Evolutionary conservation across 495 filamentous ascomycete species (phyloP).

Genomic region (Melanomma pulvis-pyrius): DNA sequence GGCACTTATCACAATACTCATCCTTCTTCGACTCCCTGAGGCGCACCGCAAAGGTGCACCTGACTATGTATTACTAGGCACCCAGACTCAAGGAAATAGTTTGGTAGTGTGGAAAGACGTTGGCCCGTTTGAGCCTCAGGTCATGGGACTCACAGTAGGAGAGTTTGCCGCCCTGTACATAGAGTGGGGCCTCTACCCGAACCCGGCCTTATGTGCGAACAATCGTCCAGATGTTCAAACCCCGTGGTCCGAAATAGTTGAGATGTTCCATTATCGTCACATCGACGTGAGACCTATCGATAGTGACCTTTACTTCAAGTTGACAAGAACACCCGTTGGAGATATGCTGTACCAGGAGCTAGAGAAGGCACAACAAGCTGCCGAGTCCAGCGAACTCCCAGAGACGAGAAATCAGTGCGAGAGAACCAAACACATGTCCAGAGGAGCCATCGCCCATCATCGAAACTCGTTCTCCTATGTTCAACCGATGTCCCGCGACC

Average conservation of each 20-base stretch:
- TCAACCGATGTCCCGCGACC: background rate
- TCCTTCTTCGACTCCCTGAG: background rate
- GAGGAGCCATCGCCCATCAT: background rate
- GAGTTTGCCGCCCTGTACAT: background rate
- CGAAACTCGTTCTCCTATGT: background rate
- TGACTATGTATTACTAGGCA: background rate
- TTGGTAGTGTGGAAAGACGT: background rate
- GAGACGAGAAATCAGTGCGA: background rate
- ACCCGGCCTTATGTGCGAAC: background rate
- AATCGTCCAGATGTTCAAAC: background rate
- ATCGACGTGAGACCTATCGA: background rate
- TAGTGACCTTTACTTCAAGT: background rate
- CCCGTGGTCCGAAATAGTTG: background rate
- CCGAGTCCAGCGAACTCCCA: background rate
- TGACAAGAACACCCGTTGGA: background rate
- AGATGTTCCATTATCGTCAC: background rate
- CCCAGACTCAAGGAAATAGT: background rate
- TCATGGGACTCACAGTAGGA: background rate
- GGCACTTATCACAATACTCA: background rate
- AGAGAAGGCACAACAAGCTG: background rate
- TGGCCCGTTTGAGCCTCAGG: background rate
- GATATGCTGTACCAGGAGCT: background rate
- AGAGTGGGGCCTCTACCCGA: background rate
- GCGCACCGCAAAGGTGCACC: background rate
- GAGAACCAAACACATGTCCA: background rate